These are phyloP conservation scores for Ganoderma lucidum DNA, from an alignment of 1,284 basidiomycete species.

Conservation along the genomic window DNA sequence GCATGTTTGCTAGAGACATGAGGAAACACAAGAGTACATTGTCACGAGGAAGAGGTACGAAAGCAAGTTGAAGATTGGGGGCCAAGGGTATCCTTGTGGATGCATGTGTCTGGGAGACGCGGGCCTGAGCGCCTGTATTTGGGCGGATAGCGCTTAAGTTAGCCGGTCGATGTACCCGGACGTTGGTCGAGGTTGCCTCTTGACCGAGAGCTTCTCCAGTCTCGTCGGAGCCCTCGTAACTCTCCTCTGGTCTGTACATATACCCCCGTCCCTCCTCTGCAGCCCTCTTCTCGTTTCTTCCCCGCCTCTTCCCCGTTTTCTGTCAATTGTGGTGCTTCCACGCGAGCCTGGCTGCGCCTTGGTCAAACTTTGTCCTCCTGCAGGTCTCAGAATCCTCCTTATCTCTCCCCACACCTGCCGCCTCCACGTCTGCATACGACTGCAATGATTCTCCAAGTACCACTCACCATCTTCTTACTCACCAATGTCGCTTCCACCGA, in stretches of 20 bases:
- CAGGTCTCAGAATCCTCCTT: constrained; percentile 15
- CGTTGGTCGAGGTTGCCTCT: not conserved
- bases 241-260: constrained; percentile 24
- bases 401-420: constrained; percentile 19
- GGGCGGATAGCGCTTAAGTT: not conserved
- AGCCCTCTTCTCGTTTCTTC: constrained; percentile 11
- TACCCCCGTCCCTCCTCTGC: not conserved
- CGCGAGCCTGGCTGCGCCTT: constrained; percentile 32
- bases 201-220: constrained; percentile 14
- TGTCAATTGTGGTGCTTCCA: constrained; percentile 9
- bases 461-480: constrained; percentile 46
- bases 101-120: not conserved
- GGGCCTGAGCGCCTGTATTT: constrained; percentile 11
- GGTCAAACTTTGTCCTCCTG: constrained; percentile 11
- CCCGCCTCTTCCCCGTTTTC: constrained; percentile 3
- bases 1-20: constrained; percentile 1
- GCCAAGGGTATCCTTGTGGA: not conserved
- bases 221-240: not conserved
- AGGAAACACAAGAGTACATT: not conserved
- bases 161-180: not conserved
- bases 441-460: constrained; percentile 34
- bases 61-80: not conserved
- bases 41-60: not conserved
- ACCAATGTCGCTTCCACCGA: constrained; percentile 43
- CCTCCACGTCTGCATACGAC: constrained; percentile 22